Conservation (phyloP, 441 rosid genomes). For the Gossypium aridum region DNA sequence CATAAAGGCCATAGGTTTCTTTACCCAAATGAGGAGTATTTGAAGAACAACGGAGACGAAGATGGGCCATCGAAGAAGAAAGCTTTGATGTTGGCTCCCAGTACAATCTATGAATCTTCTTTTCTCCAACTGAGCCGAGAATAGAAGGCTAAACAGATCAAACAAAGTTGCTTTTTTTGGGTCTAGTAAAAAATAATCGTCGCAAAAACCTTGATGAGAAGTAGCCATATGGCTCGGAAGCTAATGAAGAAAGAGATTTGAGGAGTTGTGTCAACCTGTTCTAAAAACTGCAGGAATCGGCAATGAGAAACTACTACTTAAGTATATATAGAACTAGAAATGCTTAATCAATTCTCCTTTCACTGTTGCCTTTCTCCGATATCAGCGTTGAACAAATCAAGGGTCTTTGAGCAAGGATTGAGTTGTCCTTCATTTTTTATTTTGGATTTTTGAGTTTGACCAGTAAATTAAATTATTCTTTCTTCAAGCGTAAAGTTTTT, state of each 20-base stretch:
- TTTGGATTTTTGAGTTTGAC: neutral
- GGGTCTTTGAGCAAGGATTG: neutral
- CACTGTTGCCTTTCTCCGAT: neutral
- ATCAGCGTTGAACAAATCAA: neutral
- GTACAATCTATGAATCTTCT: conserved; percentile 37
- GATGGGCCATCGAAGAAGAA: conserved; percentile 55
- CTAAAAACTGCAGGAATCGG: neutral
- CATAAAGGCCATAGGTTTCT: conserved; percentile 24
- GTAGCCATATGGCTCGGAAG: conserved; percentile 22
- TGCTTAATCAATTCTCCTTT: neutral
- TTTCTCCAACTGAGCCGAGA: conserved; percentile 26
- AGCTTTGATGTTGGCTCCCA: conserved; percentile 12
- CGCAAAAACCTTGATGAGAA: conserved; percentile 2
- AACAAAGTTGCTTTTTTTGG: conserved; percentile 41
- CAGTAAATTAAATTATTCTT: neutral
- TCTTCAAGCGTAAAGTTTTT: neutral
- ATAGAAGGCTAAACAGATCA: conserved; percentile 37
- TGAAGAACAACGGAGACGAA: conserved; percentile 54
- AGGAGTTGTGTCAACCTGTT: conserved; percentile 6
- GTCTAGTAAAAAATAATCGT: conserved; percentile 30
- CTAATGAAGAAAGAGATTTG: neutral
- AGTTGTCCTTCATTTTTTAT: neutral
- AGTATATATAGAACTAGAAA: neutral
- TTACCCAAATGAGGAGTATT: conserved; percentile 30
- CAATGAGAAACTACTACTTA: neutral